Conservation (phyloP, 2,329 filamentous ascomycete species). For the Penicillium sp. region DNA sequence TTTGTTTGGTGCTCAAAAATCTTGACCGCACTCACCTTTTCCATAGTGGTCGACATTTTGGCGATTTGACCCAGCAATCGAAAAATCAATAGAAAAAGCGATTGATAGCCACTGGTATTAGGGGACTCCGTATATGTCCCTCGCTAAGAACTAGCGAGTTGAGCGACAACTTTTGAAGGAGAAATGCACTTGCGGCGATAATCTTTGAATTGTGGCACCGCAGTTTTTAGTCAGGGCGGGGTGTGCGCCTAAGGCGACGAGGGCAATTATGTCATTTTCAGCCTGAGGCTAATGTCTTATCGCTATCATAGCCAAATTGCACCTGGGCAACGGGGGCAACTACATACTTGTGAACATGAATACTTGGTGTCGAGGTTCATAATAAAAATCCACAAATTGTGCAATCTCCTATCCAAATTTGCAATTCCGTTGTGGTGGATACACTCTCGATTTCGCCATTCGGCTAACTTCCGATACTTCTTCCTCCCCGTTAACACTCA, state of each 20-base stretch:
- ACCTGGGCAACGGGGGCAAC: constrained; percentile 11
- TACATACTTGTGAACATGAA: neutral
- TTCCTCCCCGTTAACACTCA: neutral
- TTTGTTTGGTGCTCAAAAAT: constrained; percentile 8
- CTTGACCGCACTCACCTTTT: constrained; percentile 73
- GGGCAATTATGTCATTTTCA: constrained; percentile 21
- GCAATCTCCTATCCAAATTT: neutral
- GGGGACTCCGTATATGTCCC: constrained; percentile 1
- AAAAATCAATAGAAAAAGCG: constrained; percentile 6
- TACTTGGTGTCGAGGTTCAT: neutral
- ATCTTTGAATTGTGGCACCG: constrained; percentile 34
- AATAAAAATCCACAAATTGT: neutral
- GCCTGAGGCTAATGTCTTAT: constrained; percentile 13
- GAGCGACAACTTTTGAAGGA: constrained; percentile 9
- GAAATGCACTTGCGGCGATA: constrained; percentile 24
- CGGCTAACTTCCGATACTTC: constrained; percentile 4
- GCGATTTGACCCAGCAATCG: constrained; percentile 24
- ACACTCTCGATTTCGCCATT: constrained; percentile 1
- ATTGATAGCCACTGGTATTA: neutral
- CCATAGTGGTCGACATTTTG: constrained; percentile 93
- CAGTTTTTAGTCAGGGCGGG: constrained; percentile 33
- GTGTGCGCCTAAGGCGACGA: constrained; percentile 25
- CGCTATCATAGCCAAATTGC: constrained; percentile 9
- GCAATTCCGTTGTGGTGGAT: neutral
- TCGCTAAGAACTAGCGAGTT: constrained; percentile 9